Percentiles rank a stretch among this genome's conserved stretches.
Conservation (phyloP, 441 rosid species). For the Melastoma candidum region DNA sequence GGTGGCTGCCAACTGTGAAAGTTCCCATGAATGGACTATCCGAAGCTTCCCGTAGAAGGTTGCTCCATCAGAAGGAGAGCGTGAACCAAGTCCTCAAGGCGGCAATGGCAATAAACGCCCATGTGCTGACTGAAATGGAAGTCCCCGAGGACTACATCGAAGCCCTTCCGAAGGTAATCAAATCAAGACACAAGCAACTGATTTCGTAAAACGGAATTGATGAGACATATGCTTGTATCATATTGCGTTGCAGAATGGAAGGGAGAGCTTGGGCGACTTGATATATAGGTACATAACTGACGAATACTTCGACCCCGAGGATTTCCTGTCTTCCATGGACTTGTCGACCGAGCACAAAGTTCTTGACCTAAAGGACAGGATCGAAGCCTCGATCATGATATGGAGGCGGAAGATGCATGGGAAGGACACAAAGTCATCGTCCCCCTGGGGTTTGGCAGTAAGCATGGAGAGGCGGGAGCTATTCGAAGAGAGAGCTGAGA, state of each 20-base stretch:
- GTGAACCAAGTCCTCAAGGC: slow-evolving; percentile 95
- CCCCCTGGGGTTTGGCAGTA: slow-evolving; percentile 80
- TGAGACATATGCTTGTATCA: too few relatives aligned
- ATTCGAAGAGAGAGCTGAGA: slow-evolving; percentile 94
- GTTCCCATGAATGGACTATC: slow-evolving; percentile 80
- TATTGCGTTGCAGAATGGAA: slow-evolving; percentile 54
- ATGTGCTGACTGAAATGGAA: slow-evolving; percentile 84
- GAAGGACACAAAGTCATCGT: slow-evolving; percentile 60
- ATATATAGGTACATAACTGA: slow-evolving; percentile 61
- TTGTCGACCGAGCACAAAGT: slow-evolving; percentile 82
- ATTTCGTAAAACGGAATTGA: too few relatives aligned
- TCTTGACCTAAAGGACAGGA: slow-evolving; percentile 78
- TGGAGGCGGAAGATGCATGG: slow-evolving; percentile 88
- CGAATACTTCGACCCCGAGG: slow-evolving; percentile 75
- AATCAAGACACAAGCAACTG: background rate
- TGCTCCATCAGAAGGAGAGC: slow-evolving; percentile 74
- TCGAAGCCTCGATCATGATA: slow-evolving; percentile 86
- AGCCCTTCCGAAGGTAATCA: slow-evolving; percentile 78
- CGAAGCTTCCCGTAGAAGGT: slow-evolving; percentile 47
- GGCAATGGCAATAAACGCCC: slow-evolving; percentile 95
- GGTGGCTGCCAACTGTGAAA: slow-evolving; percentile 88
- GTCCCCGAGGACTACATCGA: slow-evolving; percentile 90
- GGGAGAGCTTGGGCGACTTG: slow-evolving; percentile 82
- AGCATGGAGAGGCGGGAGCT: slow-evolving; percentile 83
- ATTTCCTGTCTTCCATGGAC: slow-evolving; percentile 62